Evolutionary conservation across 1,284 basidiomycete species (phyloP).

Genomic region (Stereum hirsutum): DNA sequence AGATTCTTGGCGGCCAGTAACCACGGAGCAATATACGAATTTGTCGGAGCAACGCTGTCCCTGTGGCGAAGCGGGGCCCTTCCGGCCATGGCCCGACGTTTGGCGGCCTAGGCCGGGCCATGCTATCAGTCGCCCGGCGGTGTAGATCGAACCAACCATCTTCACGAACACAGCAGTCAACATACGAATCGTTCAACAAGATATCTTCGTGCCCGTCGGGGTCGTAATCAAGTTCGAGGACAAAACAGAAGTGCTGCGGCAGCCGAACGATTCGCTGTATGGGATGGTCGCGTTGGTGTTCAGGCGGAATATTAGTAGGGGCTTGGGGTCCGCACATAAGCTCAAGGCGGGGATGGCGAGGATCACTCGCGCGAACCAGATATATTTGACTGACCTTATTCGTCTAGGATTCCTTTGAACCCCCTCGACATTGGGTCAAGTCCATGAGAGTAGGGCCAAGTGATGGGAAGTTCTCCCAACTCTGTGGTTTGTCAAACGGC

Average conservation of each 20-base stretch:
- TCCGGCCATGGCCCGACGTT: no score
- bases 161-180: conserved; percentile 72
- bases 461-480: no score
- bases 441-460: no score
- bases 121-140: no score
- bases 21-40: no score
- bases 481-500: no score
- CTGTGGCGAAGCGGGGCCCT: no score
- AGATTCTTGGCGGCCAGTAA: no score
- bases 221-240: conserved; percentile 68
- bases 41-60: no score
- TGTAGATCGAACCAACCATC: conserved; percentile 78
- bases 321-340: conserved; percentile 65
- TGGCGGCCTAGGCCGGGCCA: no score
- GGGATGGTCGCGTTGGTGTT: conserved; percentile 87
- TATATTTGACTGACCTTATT: conserved; percentile 52
- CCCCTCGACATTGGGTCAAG: no score
- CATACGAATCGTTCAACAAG: conserved; percentile 87
- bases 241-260: conserved; percentile 52
- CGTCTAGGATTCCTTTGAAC: conserved; percentile 5
- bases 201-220: conserved; percentile 85
- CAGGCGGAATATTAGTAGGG: conserved; percentile 70
- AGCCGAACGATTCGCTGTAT: conserved; percentile 83
- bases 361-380: conserved; percentile 70
- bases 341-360: conserved; percentile 81